Conservation (phyloP, 345 rosid species). For the Gossypium sturtianum region DNA sequence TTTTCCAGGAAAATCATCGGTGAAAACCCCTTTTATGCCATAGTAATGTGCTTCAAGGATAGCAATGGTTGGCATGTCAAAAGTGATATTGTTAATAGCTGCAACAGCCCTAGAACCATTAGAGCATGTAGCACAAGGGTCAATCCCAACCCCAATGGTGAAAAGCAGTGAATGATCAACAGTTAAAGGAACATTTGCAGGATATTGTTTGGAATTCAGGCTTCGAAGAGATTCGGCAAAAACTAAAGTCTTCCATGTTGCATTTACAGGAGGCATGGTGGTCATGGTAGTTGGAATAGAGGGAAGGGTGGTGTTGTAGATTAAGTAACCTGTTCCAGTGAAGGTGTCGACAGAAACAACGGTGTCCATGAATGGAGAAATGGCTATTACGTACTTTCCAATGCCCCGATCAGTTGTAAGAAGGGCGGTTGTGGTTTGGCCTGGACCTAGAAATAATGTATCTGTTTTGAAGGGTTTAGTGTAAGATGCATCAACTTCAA, state of each 20-base stretch:
- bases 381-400: slow-evolving; percentile 47
- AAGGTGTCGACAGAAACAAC: slow-evolving; percentile 35
- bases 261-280: slow-evolving; percentile 51
- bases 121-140: slow-evolving; percentile 58
- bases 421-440: slow-evolving; percentile 69
- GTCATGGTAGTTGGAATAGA: slow-evolving; percentile 33
- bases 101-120: slow-evolving; percentile 39
- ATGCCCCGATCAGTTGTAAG: slow-evolving; percentile 30
- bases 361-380: slow-evolving; percentile 80
- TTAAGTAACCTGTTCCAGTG: slow-evolving; percentile 25
- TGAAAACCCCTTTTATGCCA: slow-evolving; percentile 53
- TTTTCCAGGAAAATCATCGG: slow-evolving; percentile 57
- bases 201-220: slow-evolving; percentile 52
- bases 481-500: slow-evolving; percentile 63
- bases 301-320: slow-evolving; percentile 31
- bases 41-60: slow-evolving; percentile 68
- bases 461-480: slow-evolving; percentile 52
- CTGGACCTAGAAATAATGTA: slow-evolving; percentile 56
- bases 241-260: slow-evolving; percentile 31
- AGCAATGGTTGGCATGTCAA: slow-evolving; percentile 51
- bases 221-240: slow-evolving; percentile 42
- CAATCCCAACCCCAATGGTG: slow-evolving; percentile 46
- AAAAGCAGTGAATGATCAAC: slow-evolving; percentile 52
- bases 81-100: slow-evolving; percentile 48
- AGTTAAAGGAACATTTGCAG: slow-evolving; percentile 44